Base-by-base conservation (phyloP, 257 asterid genomes). In the Primulina huaijiensis region DNA sequence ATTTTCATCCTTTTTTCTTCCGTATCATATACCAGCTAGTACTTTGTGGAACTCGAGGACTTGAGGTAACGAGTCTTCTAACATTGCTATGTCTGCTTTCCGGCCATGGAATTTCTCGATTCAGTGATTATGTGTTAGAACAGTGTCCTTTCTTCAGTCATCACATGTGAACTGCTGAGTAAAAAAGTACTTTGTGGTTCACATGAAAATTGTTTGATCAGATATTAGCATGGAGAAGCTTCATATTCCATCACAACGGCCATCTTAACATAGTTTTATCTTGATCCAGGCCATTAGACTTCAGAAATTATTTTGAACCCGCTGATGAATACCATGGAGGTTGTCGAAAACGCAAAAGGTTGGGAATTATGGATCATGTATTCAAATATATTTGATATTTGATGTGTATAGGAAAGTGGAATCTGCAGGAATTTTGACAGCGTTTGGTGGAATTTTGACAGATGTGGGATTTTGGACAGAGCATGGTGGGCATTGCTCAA, bases 341-440 rank as follows among this genome's bases (percentile, higher is more conserved):
- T 73, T 68, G 69, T 69, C 88, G 87, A 73, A 93, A 93, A 84
- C 96, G 96, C 69, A 89, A 79, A 82, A 93, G 99, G 97, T 93
- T 37, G 73, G 84, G 72, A 75, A 67, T 8, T 64, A 70, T 68
- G 66, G 72, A 71, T 72, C 67, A 64, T 40, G 53, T 43, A 70
- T 72, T 53, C 38, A 59, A 10, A 63, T 27, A 27, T 27, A 27
- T 23, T 23, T 30, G 50, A 38, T 57, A 17, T 14, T 77, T 35
- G 38, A 52, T 64, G 38, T 64, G 46, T 27, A 29, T 61, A 43
- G 38, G 12, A 52, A 60, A 27, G 46, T 68, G 64, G 30, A 65
- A 56, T 65, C 75, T 37, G 67, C 75, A 73, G 76, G 68, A 37
- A 76, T 76, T 35, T 70, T 43, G 53, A 43, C 58, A 71, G 23